Evolutionary conservation across 2,329 filamentous ascomycete species (phyloP), one percentile per base, ranked within the genome.

Genomic region (Paracorniculantispora psalliotae): DNA sequence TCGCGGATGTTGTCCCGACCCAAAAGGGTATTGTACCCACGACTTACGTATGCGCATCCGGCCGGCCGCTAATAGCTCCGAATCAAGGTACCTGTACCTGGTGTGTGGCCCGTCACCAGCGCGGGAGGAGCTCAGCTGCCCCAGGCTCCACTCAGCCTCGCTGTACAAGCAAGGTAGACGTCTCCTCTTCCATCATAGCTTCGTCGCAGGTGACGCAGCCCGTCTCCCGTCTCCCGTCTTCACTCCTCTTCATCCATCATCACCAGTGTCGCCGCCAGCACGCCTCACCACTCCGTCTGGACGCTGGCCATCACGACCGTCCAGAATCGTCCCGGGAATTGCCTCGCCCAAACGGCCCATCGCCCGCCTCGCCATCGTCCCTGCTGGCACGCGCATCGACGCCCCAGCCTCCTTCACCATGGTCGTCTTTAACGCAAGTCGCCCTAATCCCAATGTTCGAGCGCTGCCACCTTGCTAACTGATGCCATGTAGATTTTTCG

Each of bases 401-500:
- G 51, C 56, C 39, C 12, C 56, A 55, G n/a, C 59, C 37, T 41
- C 61, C 61, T 47, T 63, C 67, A 71, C 57, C 63, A 77, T 76
- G 74, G 68, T 70, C 59, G 71, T 71, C 59, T 77, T 73, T 69
- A 77, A 77, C 65, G 74, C 75, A 67, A 61, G 71, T 69, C 35
- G 25, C 54, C n/a, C 13, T 28, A 13, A 7, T n/a, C 15, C 35
- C 10, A 6, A 12, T 5, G 23, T 5, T 39, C 10, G 25, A 8
- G 7, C 7, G 12, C 1, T 33, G 2, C 15, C 1, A 8, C 21
- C 19, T 33, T 43, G 52, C 43, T 56, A 51, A 50, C 44, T 2
- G 4, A 5, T 25, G 17, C 43, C 43, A 51, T 59, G 8, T 50
- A 85, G 83, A 63, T 82, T 67, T 85, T 96, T 75, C 90, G 91